Conservation (phyloP, 73 alveolate genomes). For the Tetrahymena thermophila region DNA sequence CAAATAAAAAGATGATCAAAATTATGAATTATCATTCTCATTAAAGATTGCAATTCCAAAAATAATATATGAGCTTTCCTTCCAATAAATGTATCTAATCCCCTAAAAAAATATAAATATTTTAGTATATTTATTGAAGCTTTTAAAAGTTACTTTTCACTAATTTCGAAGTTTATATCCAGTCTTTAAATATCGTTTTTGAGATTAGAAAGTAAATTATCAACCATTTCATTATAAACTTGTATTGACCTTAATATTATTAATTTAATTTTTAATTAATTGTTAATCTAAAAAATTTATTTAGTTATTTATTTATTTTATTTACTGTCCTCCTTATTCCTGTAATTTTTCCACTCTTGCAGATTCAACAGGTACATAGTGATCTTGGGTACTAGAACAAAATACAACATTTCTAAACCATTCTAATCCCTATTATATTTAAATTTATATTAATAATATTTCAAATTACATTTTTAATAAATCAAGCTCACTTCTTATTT, state of each 20-base stretch:
- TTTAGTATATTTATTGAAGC: too few relatives aligned
- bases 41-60: slow-evolving; percentile 24
- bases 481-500: slow-evolving; percentile 10
- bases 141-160: neutral
- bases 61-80: slow-evolving; percentile 41
- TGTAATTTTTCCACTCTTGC: slow-evolving; percentile 68
- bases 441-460: neutral
- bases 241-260: neutral
- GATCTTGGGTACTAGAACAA: slow-evolving; percentile 75
- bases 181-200: neutral
- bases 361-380: slow-evolving; percentile 90
- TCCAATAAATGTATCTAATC: slow-evolving; percentile 35
- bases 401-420: slow-evolving; percentile 82
- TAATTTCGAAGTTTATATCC: neutral
- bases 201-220: neutral
- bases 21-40: slow-evolving; percentile 23
- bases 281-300: neutral
- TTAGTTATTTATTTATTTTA: neutral
- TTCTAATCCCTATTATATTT: slow-evolving; percentile 43
- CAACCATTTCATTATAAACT: neutral
- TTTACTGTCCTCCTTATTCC: neutral
- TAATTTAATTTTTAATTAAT: neutral
- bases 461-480: neutral
- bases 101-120: neutral
- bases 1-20: slow-evolving; percentile 31